These are phyloP conservation scores for Nothophoma quercina DNA, from an alignment of 2,329 filamentous ascomycete species.

Conservation along the genomic window DNA sequence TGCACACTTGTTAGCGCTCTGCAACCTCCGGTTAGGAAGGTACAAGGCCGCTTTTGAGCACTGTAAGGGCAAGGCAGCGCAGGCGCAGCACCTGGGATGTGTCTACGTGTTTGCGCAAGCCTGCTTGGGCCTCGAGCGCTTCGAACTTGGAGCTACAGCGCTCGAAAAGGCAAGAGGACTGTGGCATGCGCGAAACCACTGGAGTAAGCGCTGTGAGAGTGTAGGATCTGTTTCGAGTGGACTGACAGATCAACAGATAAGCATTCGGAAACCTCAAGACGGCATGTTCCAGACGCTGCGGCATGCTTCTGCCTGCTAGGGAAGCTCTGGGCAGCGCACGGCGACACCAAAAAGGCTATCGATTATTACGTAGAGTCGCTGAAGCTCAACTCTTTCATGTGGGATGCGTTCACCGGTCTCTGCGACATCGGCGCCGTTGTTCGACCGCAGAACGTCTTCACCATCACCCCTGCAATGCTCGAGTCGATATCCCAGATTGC, in stretches of 20 bases:
- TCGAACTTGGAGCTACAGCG: constrained; percentile 81
- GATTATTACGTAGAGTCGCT: constrained; percentile 87
- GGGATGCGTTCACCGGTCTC: constrained; percentile 91
- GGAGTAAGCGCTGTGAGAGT: constrained; percentile 67
- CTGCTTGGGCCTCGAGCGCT: constrained; percentile 79
- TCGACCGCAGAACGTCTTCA: constrained; percentile 86
- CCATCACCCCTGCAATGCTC: constrained; percentile 70
- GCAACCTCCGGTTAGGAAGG: constrained; percentile 83
- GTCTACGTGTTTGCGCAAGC: constrained; percentile 91
- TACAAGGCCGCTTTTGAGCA: constrained; percentile 85
- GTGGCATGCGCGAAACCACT: constrained; percentile 78
- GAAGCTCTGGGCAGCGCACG: constrained; percentile 84
- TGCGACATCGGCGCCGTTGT: constrained; percentile 84
- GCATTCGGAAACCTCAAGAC: constrained; percentile 78
- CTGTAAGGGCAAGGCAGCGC: constrained; percentile 73
- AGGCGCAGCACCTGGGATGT: constrained; percentile 82
- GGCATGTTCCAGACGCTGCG: constrained; percentile 81
- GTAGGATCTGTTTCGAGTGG: background rate
- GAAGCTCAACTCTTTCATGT: constrained; percentile 93
- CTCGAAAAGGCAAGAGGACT: constrained; percentile 81
- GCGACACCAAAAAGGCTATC: constrained; percentile 81
- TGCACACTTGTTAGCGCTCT: constrained; percentile 82
- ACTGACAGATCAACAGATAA: constrained; percentile 56
- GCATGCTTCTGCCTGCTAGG: constrained; percentile 84
- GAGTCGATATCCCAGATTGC: constrained; percentile 52